Conservation (phyloP, 148 eudicot genomes). For the Polygonum aviculare region DNA sequence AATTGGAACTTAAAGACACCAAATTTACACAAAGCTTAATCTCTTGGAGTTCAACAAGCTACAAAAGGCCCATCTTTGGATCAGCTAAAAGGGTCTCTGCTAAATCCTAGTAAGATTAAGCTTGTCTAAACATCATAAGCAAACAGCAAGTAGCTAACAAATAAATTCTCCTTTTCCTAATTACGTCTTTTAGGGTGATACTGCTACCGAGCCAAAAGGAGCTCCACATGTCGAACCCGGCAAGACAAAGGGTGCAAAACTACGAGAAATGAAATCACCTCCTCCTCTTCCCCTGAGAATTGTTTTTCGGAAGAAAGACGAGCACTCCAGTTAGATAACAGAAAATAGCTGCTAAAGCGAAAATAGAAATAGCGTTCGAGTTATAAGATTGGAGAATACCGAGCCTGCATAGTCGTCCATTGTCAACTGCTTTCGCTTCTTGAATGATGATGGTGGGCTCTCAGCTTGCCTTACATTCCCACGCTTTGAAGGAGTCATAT, state of each 20-base stretch:
- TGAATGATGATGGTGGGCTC: slow-evolving; percentile 48
- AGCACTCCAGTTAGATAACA: neutral
- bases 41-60: neutral
- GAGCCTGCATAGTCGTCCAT: slow-evolving; percentile 62
- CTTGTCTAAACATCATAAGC: neutral
- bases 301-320: neutral
- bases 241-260: neutral
- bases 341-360: neutral
- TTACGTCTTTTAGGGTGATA: neutral
- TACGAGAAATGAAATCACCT: slow-evolving; percentile 17
- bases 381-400: slow-evolving; percentile 19
- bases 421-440: slow-evolving; percentile 61
- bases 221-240: neutral
- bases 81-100: neutral
- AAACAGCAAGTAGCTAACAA: neutral
- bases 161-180: neutral
- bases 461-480: slow-evolving; percentile 53
- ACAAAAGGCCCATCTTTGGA: neutral
- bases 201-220: neutral
- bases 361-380: neutral
- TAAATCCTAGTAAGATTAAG: neutral
- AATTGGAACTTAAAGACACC: neutral
- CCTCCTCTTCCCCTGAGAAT: slow-evolving; percentile 48
- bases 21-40: neutral
- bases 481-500: slow-evolving; percentile 69